Evolutionary conservation across 768 basidiomycete genomes (phyloP), one percentile per base, ranked within the genome.

Genomic region (Pleurotus ostreatus): DNA sequence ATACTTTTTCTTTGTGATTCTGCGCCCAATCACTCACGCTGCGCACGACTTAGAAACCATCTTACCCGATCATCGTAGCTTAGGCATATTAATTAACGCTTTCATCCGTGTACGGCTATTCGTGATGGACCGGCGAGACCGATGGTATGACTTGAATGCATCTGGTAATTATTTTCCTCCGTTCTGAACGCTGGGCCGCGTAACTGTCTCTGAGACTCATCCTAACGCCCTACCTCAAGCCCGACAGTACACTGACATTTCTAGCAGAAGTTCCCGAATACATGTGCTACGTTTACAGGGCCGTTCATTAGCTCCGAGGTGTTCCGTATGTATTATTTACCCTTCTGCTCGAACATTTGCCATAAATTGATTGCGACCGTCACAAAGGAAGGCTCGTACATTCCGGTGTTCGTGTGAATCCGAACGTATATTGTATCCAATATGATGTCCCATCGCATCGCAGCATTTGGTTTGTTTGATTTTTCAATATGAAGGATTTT

Each of bases 251-350:
- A 11, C 11, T 34, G 30, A 4, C 46, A 16, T 47, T 47, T 18
- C 46, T 47, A 22, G 30, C 30, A 34, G 30, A 9, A 34, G 30
- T 34, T 11, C n/a, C 25, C 48, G 30, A 34, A 49, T 15, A n/a
- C 15, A 49, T 34, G 30, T 34, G 30, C 30, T 34, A 34, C 30
- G 30, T 34, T 34, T 34, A 34, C 30, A 34, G 30, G 30, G 30
- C 30, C 30, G 30, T 25, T 26, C 15, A 13, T 49, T 49, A 34
- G 11, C 20, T 26, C 48, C 48, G 48, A 49, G 15, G 20, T 16
- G 48, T 49, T 49, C 48, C 48, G 30, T 49, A 49, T 15, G 48
- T 49, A 47, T 47, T 16, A 34, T 26, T 49, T 38, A 15, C 30
- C 26, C 48, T 26, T 49, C 25, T 26, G 20, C 20, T 26, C 16